Base-by-base conservation (phyloP, 495 filamentous ascomycete genomes). In the Halenospora varia region DNA sequence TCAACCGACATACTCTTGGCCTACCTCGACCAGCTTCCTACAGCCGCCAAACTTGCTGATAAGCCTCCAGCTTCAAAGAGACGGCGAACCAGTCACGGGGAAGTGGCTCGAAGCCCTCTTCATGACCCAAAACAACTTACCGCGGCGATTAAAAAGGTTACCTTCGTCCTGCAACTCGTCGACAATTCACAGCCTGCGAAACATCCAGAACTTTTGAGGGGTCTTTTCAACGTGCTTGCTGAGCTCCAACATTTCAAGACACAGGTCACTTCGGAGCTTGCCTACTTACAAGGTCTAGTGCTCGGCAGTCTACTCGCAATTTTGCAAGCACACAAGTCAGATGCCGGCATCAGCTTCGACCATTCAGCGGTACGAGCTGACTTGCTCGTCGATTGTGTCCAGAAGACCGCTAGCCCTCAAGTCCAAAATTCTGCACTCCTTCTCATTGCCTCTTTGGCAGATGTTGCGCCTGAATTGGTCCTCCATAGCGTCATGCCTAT, bases 401-500 rank as follows among this genome's bases (percentile, higher is more conserved):
- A 93, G 55, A 88, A 88, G 23, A 93, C 91, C 0, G 78, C 88
- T 3, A 96, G 85, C 70, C 90, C 91, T 0, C 88, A 94, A 48
- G 90, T 97, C 10, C 95, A 96, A 69, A 97, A 96, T 62, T 80
- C 85, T 8, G 92, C 93, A 10, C 78, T 99, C 9, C 82, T 97
- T n/a, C 78, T 99, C 15, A 85, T 97, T 15, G 88, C 91, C 1
- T 84, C 80, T 20, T 71, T 97, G 47, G 92, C 94, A 25, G 83
- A 83, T 40, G 88, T 90, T 62, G 87, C 88, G 0, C 94, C 94
- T 0, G 90, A 96, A 64, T 71, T 91, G 20, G 88, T 98, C 10
- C 78, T 97, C 51, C 92, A 98, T 67, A 96, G 89, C 58, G 88
- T 98, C 51, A 97, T 98, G 94, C 95, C 95, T 4, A 92, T 98